These are phyloP conservation scores for Malus asiatica DNA, from an alignment of 306 rosid genomes.

Conservation along the genomic window DNA sequence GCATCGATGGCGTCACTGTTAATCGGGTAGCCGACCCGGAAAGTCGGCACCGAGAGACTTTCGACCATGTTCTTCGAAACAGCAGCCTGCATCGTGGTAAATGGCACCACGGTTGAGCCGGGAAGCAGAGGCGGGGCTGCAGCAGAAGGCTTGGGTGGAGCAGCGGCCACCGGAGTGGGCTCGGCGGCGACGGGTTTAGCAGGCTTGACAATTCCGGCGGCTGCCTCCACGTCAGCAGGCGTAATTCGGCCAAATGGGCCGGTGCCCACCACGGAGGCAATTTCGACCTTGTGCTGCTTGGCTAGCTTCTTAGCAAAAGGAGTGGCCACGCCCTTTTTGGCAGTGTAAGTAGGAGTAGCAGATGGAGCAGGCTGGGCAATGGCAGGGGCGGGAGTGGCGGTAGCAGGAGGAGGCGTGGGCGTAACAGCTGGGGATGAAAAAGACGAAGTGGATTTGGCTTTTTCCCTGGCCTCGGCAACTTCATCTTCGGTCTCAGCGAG, in stretches of 20 bases:
- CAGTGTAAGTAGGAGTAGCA: constrained; percentile 15
- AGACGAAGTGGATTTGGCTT: constrained; percentile 41
- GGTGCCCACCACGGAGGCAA: constrained; percentile 54
- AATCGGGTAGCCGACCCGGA: constrained; percentile 74
- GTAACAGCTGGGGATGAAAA: constrained; percentile 14
- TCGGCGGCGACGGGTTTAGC: constrained; percentile 23
- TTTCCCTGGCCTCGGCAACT: constrained; percentile 61
- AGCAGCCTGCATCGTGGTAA: constrained; percentile 85
- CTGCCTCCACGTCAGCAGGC: constrained; percentile 67
- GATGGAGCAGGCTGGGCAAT: constrained; percentile 38
- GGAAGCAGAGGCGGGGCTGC: constrained; percentile 42
- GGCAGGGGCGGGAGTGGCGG: constrained; percentile 40
- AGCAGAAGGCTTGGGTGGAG: constrained; percentile 32
- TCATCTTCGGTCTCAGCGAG: constrained; percentile 73
- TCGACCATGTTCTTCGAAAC: constrained; percentile 88
- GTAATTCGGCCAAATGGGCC: constrained; percentile 78
- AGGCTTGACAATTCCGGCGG: constrained; percentile 58
- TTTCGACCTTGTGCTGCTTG: constrained; percentile 73
- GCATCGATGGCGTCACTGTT: constrained; percentile 67
- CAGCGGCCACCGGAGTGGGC: constrained; percentile 15
- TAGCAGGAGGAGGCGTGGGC: constrained; percentile 33
- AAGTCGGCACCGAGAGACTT: constrained; percentile 77
- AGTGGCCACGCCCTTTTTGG: constrained; percentile 72
- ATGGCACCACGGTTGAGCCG: constrained; percentile 73
- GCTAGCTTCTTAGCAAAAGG: constrained; percentile 85